These are phyloP conservation scores for Aspergillus neoniger DNA, from an alignment of 2,329 filamentous ascomycete genomes.

Conservation along the genomic window DNA sequence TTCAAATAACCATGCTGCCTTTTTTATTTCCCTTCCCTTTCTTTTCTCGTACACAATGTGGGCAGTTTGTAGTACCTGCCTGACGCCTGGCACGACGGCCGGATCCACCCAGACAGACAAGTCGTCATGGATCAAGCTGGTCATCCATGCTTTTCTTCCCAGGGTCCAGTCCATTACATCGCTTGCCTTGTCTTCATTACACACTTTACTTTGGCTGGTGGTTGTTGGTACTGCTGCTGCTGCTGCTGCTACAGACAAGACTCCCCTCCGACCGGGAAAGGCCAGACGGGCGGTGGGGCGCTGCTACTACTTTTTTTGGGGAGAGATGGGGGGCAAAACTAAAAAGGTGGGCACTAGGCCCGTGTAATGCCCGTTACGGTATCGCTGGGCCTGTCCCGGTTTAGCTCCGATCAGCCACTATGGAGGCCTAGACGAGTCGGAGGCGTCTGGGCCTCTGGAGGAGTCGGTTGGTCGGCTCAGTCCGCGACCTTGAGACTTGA, in stretches of 20 bases:
- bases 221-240: too few relatives aligned
- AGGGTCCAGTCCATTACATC: neutral
- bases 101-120: too few relatives aligned
- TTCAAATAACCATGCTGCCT: neutral
- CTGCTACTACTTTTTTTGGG: neutral
- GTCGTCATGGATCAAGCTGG: neutral
- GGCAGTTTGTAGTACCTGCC: too few relatives aligned
- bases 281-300: neutral
- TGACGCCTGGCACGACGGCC: too few relatives aligned
- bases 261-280: neutral
- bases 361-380: slow-evolving; percentile 23
- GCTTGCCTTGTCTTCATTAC: neutral
- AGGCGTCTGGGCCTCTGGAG: slow-evolving; percentile 10
- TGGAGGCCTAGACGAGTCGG: slow-evolving; percentile 25
- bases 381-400: slow-evolving; percentile 12
- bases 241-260: too few relatives aligned
- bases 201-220: neutral
- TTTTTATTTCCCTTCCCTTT: too few relatives aligned
- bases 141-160: neutral
- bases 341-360: slow-evolving; percentile 15
- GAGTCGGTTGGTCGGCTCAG: neutral
- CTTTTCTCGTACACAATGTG: too few relatives aligned
- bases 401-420: slow-evolving; percentile 26
- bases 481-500: slow-evolving; percentile 1
- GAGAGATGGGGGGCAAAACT: neutral